Evolutionary conservation across 768 basidiomycete genomes (phyloP).

Genomic region (Trametopsis cervina): DNA sequence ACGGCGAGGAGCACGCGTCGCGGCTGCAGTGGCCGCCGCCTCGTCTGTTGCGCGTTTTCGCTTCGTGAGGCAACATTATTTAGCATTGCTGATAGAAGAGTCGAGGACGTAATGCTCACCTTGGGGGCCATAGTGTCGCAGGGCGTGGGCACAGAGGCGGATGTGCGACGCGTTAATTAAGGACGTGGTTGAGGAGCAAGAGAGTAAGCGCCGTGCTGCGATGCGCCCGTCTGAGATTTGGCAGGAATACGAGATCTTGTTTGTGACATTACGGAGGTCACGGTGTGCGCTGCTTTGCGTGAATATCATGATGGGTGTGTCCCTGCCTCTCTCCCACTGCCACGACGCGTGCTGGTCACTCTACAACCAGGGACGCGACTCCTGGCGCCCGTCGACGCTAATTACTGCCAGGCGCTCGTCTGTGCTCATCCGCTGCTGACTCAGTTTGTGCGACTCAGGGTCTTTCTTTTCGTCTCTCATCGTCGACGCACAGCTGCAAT

Average conservation of each 20-base stretch:
- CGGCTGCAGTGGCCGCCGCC: constrained; percentile 8
- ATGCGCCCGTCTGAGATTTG: background rate
- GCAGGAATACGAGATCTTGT: background rate
- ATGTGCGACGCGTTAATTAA: constrained; percentile 8
- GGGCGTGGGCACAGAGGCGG: background rate
- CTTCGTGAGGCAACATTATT: constrained; percentile 29
- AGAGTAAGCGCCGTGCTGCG: background rate
- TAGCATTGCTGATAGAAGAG: too few relatives aligned
- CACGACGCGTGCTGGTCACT: too few relatives aligned
- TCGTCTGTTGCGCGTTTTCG: constrained; percentile 42
- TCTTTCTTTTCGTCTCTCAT: background rate
- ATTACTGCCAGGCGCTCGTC: too few relatives aligned
- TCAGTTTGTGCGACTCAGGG: background rate
- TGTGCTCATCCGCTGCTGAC: too few relatives aligned
- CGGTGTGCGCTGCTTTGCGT: too few relatives aligned
- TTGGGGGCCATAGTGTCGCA: constrained; percentile 19
- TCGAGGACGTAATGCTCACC: constrained; percentile 16
- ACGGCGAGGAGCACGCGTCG: constrained; percentile 16
- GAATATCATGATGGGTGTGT: too few relatives aligned
- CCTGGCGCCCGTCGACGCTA: too few relatives aligned
- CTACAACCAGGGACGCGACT: too few relatives aligned
- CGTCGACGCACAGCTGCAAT: background rate
- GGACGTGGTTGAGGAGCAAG: constrained; percentile 9
- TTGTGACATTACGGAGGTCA: too few relatives aligned
- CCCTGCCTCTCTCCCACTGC: too few relatives aligned